A percentile compares a stretch with the other conserved stretches of the same genome.
Conservation (phyloP, 2,329 filamentous ascomycete genomes). For the Neodidymelliopsis sp. region DNA sequence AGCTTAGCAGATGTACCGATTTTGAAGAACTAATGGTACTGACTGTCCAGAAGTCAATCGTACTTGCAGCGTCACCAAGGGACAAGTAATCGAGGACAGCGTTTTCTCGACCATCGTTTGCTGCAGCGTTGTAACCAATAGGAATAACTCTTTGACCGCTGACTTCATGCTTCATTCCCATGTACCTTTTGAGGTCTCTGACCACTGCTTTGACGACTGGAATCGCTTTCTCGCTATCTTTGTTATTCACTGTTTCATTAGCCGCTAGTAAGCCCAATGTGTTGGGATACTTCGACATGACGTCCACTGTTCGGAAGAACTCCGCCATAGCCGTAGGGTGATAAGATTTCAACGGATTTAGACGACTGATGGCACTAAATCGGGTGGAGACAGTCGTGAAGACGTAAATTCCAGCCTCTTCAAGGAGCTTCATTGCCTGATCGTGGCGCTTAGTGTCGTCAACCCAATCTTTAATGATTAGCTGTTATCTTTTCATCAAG, state of each 20-base stretch:
- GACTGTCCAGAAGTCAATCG: slow-evolving; percentile 20
- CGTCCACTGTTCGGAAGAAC: slow-evolving; percentile 13
- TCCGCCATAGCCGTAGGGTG: slow-evolving; percentile 1
- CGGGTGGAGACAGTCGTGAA: slow-evolving; percentile 10
- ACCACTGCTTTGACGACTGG: slow-evolving; percentile 18
- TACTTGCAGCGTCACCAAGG: slow-evolving; percentile 5
- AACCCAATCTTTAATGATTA: slow-evolving; percentile 10
- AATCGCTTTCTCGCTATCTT: neutral
- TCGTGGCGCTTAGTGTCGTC: slow-evolving; percentile 17
- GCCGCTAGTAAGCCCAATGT: slow-evolving; percentile 15
- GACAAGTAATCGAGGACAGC: slow-evolving; percentile 12
- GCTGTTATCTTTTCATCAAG: neutral
- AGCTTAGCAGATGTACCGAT: neutral
- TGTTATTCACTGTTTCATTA: slow-evolving; percentile 1
- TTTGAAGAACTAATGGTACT: neutral
- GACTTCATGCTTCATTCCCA: slow-evolving; percentile 8
- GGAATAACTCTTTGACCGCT: slow-evolving; percentile 8
- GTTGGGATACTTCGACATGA: slow-evolving; percentile 19
- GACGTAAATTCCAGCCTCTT: slow-evolving; percentile 23
- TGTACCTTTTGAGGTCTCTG: slow-evolving; percentile 20
- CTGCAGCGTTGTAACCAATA: slow-evolving; percentile 12
- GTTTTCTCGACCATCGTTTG: slow-evolving; percentile 2
- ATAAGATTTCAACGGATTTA: slow-evolving; percentile 15
- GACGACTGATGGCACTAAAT: slow-evolving; percentile 14
- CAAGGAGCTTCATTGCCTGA: slow-evolving; percentile 20